These are phyloP conservation scores for Mycena galericulata DNA, from an alignment of 768 basidiomycete species.

Conservation along the genomic window DNA sequence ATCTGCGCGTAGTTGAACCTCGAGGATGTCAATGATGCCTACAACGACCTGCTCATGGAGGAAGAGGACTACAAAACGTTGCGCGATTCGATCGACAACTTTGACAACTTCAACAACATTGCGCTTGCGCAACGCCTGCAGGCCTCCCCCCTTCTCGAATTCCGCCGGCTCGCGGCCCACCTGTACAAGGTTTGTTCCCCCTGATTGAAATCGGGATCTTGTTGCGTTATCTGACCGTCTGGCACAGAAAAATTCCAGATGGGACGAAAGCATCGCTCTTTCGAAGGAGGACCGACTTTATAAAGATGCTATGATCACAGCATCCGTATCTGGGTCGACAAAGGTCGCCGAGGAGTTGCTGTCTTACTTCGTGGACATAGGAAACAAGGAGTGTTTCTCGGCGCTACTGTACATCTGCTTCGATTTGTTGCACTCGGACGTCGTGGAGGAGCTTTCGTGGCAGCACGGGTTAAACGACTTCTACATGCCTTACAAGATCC, in stretches of 20 bases:
- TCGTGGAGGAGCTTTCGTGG: constrained; percentile 97
- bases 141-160: constrained; percentile 92
- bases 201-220: not conserved
- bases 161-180: constrained; percentile 94
- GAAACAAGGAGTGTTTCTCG: constrained; percentile 98
- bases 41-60: constrained; percentile 98
- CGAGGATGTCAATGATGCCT: constrained; percentile 97
- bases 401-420: constrained; percentile 92
- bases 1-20: constrained; percentile 82
- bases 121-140: constrained; percentile 88
- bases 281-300: constrained; percentile 97
- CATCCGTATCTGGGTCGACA: constrained; percentile 83
- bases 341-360: constrained; percentile 96
- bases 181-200: constrained; percentile 83
- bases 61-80: constrained; percentile 99
- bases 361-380: constrained; percentile 97
- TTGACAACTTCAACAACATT: constrained; percentile 97
- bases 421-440: constrained; percentile 92
- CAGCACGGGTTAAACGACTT: constrained; percentile 96
- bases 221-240: not conserved
- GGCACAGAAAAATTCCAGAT: constrained; percentile 88
- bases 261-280: constrained; percentile 96
- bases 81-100: constrained; percentile 97
- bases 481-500: constrained; percentile 96
- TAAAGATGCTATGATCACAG: constrained; percentile 96